A percentile compares a stretch with the other conserved stretches of the same genome.
phyloP scores from a whole-genome alignment of 139 green algal species.

The Micromonas pusilla region DNA sequence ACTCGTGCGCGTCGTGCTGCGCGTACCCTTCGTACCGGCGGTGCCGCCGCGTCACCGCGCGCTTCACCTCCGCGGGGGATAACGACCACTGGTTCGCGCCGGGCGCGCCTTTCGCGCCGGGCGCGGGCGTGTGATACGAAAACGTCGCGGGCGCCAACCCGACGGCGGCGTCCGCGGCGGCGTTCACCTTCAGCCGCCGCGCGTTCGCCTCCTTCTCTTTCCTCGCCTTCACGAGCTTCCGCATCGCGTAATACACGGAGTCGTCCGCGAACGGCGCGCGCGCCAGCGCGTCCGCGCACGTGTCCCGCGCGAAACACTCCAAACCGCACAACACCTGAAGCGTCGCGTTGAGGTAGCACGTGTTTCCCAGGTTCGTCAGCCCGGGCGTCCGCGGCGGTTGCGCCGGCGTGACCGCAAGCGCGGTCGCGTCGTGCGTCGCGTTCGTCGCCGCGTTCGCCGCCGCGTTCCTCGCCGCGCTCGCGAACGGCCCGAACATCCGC shows the following conservation, averaged over 20 bases:
- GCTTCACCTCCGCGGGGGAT: neutral
- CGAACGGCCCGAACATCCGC: too few species aligned
- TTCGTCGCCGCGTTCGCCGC: neutral
- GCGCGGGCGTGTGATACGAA: too few species aligned
- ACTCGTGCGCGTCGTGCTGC: constrained; percentile 15
- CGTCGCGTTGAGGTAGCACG: constrained; percentile 18
- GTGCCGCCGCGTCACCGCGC: neutral
- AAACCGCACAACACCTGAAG: constrained; percentile 1
- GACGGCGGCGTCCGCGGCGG: neutral
- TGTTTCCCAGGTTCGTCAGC: constrained; percentile 11
- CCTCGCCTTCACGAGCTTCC: neutral
- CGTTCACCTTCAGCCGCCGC: neutral
- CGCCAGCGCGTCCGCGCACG: neutral
- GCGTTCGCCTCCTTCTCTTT: neutral
- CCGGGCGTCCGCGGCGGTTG: neutral
- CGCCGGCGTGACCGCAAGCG: too few species aligned
- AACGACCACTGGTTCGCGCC: too few species aligned
- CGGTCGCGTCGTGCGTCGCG: neutral
- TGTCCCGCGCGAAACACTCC: neutral
- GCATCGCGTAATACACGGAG: neutral
- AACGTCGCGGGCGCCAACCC: neutral
- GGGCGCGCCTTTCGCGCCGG: too few species aligned
- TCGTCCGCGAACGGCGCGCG: neutral
- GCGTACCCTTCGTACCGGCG: neutral
- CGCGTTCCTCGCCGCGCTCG: neutral